phyloP scores from a whole-genome alignment of 306 rosid species.

The Trifolium dubium region DNA sequence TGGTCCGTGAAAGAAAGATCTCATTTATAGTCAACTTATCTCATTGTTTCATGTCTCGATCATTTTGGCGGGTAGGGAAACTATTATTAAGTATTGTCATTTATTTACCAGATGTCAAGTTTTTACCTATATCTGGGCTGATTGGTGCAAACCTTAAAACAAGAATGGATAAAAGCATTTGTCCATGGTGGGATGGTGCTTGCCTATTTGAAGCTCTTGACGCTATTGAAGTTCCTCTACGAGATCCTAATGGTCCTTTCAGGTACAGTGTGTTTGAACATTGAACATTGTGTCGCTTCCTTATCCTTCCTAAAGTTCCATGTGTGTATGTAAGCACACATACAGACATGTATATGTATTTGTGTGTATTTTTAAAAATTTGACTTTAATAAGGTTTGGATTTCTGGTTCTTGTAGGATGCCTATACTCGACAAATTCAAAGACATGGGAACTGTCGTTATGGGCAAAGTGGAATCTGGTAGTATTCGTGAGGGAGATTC shows the following conservation, averaged over 20 bases:
- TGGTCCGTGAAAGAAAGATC: not conserved
- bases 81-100: conserved; percentile 32
- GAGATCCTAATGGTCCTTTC: conserved; percentile 88
- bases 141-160: conserved; percentile 70
- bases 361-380: not conserved
- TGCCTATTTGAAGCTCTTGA: conserved; percentile 96
- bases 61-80: conserved; percentile 32
- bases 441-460: conserved; percentile 95
- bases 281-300: conserved; percentile 23
- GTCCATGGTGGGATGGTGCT: conserved; percentile 93
- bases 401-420: conserved; percentile 65
- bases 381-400: conserved; percentile 13
- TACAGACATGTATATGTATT: not conserved
- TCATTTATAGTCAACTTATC: conserved; percentile 7
- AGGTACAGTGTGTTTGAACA: conserved; percentile 59
- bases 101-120: conserved; percentile 72
- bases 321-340: not conserved
- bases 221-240: conserved; percentile 62
- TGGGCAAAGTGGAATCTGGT: conserved; percentile 99
- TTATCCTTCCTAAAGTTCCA: not conserved
- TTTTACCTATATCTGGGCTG: conserved; percentile 93
- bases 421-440: conserved; percentile 89
- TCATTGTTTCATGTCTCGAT: conserved; percentile 12
- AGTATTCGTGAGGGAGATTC: conserved; percentile 78
- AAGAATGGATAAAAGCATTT: conserved; percentile 66